phyloP scores from a whole-genome alignment of 108 stramenopile genomes.

The Conticribra weissflogii region DNA sequence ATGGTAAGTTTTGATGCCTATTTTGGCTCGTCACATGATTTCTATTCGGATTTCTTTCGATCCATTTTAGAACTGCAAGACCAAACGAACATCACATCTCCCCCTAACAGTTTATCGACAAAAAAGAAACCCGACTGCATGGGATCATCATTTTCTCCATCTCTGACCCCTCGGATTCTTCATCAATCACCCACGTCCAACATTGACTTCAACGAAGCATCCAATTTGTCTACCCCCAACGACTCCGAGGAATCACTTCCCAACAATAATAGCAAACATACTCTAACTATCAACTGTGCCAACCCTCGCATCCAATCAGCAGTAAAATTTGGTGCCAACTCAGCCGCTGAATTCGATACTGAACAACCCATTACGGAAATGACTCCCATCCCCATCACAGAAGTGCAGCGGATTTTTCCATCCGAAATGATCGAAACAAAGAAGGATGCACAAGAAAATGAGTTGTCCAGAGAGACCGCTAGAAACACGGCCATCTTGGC shows the following conservation, averaged over 20 bases:
- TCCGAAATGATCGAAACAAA: slow-evolving; percentile 16
- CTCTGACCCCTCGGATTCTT: slow-evolving; percentile 15
- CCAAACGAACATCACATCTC: neutral
- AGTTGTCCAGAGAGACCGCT: slow-evolving; percentile 27
- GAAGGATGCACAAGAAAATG: slow-evolving; percentile 18
- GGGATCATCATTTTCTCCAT: too few species aligned
- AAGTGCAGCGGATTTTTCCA: slow-evolving; percentile 38
- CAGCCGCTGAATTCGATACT: slow-evolving; percentile 47
- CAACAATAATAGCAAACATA: neutral
- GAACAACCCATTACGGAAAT: slow-evolving; percentile 39
- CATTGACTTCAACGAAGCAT: slow-evolving; percentile 5
- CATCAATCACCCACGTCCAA: slow-evolving; percentile 12
- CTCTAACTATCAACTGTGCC: neutral
- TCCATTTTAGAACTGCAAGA: neutral
- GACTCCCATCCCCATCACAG: slow-evolving; percentile 34
- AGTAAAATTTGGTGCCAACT: slow-evolving; percentile 47
- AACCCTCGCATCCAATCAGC: slow-evolving; percentile 24
- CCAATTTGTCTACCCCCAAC: slow-evolving; percentile 20
- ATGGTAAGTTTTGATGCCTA: slow-evolving; percentile 27
- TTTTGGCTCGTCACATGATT: neutral
- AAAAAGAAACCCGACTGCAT: slow-evolving; percentile 21
- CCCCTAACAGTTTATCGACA: slow-evolving; percentile 34
- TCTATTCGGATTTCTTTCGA: neutral
- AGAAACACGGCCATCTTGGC: slow-evolving; percentile 42
- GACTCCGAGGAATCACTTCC: slow-evolving; percentile 20